These are phyloP conservation scores for Termitomyces eurrhizus DNA, from an alignment of 768 basidiomycete species.

Conservation along the genomic window DNA sequence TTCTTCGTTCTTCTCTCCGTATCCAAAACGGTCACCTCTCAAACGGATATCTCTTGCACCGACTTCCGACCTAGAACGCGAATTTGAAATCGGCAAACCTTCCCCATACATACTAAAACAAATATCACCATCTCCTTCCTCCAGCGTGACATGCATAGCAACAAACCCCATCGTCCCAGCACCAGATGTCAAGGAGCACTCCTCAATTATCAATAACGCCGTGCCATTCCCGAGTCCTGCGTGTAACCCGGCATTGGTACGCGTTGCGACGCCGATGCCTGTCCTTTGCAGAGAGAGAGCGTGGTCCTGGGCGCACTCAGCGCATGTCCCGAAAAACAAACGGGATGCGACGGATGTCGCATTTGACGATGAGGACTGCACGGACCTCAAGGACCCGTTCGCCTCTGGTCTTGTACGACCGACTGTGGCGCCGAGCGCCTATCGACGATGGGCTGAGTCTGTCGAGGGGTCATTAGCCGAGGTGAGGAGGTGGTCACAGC, in stretches of 20 bases:
- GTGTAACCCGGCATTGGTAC: background rate
- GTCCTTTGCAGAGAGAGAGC: background rate
- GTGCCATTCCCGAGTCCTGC: background rate
- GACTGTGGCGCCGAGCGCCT: background rate
- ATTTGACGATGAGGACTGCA: background rate
- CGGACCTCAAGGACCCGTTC: conserved; percentile 1
- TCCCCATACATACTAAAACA: background rate
- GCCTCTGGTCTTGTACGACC: background rate
- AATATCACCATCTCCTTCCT: background rate
- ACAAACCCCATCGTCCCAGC: too few relatives aligned
- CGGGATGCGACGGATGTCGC: too few relatives aligned
- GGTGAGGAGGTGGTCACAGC: background rate
- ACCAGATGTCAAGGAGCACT: background rate
- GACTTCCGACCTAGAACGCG: background rate
- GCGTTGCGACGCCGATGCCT: conserved; percentile 1
- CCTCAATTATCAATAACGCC: background rate
- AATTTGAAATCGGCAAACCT: background rate
- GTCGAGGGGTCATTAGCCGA: background rate
- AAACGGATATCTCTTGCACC: background rate
- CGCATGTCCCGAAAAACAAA: background rate
- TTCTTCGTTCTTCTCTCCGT: conserved; percentile 13
- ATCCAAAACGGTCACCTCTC: conserved; percentile 4
- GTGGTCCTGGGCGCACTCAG: background rate
- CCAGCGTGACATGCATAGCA: background rate
- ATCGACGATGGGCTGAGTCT: background rate